Percentiles rank a stretch among this genome's conserved stretches.
These are phyloP conservation scores for Pleurotus tuber-regium DNA, from an alignment of 768 basidiomycete genomes.

Conservation along the genomic window DNA sequence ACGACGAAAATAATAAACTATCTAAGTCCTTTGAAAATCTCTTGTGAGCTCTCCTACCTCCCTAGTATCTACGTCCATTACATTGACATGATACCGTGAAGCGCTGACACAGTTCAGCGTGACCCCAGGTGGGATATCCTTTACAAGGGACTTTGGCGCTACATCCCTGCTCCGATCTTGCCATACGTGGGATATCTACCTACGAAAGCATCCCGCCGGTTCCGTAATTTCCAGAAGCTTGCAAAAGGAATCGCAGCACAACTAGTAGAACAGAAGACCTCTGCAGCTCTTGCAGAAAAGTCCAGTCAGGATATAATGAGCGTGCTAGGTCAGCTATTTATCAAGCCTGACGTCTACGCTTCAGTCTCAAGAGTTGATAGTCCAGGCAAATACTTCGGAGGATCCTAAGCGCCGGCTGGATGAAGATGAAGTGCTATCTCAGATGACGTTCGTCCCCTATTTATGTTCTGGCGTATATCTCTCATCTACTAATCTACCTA, in stretches of 20 bases:
- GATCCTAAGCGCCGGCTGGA: constrained; percentile 12
- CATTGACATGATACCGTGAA: neutral
- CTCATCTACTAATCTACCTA: neutral
- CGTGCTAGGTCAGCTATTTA: constrained; percentile 24
- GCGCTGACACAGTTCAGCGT: constrained; percentile 1
- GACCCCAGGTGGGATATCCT: constrained; percentile 16
- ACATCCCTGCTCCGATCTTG: neutral
- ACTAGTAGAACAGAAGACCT: neutral
- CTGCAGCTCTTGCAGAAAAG: neutral
- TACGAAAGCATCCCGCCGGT: neutral
- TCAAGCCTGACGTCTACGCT: no score
- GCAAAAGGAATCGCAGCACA: neutral
- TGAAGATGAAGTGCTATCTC: constrained; percentile 26
- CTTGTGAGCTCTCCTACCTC: constrained; percentile 25
- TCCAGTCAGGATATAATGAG: constrained; percentile 30
- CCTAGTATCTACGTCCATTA: constrained; percentile 16
- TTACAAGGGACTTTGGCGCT: constrained; percentile 9
- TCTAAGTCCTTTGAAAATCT: constrained; percentile 19
- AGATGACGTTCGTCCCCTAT: constrained; percentile 19
- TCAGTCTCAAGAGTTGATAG: neutral
- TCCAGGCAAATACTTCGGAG: constrained; percentile 16
- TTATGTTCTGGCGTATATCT: neutral
- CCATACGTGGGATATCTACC: constrained; percentile 4
- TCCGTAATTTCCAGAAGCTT: neutral
- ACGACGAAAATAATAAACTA: constrained; percentile 21